phyloP scores from a whole-genome alignment of 768 basidiomycete genomes.

The Boletus insuetus region DNA sequence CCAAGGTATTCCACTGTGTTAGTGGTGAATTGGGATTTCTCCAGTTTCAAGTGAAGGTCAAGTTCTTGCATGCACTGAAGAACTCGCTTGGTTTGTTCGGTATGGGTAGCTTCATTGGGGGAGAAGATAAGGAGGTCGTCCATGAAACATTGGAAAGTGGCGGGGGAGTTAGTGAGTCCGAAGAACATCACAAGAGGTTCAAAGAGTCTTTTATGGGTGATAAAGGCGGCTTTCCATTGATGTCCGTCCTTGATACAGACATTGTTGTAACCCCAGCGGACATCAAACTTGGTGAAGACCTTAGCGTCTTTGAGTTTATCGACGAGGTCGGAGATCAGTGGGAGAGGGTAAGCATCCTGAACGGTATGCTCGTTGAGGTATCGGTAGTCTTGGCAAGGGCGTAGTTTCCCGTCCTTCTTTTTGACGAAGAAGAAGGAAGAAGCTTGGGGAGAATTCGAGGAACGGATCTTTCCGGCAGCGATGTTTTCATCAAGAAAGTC shows the following conservation, averaged over 20 bases:
- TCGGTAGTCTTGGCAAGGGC: neutral
- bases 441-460: neutral
- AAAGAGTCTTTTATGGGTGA: neutral
- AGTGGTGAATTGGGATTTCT: neutral
- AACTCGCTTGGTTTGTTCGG: neutral
- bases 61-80: neutral
- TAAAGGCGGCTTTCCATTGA: neutral
- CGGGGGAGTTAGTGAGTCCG: neutral
- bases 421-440: neutral
- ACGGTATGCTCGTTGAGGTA: neutral
- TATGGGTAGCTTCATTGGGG: neutral
- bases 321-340: neutral
- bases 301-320: neutral
- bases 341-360: neutral
- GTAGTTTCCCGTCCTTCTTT: neutral
- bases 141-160: neutral
- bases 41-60: neutral
- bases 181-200: neutral
- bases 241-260: neutral
- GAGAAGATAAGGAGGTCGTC: neutral
- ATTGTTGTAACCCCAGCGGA: neutral
- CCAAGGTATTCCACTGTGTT: neutral
- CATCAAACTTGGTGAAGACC: neutral
- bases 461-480: neutral
- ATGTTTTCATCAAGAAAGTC: neutral